Evolutionary conservation across 176 grass and related monocot genomes (phyloP), one percentile per base, ranked within the genome.

Genomic region (Zizania latifolia): DNA sequence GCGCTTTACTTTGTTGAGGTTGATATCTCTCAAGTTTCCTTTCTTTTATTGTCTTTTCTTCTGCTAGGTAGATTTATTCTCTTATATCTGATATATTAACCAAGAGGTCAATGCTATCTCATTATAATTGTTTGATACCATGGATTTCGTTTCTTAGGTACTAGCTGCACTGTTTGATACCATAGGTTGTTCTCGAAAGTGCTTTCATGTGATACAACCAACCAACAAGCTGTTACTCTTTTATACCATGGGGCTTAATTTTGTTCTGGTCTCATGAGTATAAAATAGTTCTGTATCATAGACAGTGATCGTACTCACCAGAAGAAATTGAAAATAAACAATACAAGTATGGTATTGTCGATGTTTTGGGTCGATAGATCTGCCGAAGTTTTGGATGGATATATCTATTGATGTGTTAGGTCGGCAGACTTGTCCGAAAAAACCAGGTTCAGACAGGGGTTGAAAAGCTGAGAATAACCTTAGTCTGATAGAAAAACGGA

Each of bases 1-100:
- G 87, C 90, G 50, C 93, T 92, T 84, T 97, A 93, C 75, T 97
- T 97, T 82, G 90, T 97, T 48, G 93, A 97, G 86, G 89, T 96
- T 69, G 32, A 71, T 86, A 68, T 29, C 55, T 64, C 27, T 61
- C 48, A 9, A 0, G 46, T 40, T 45, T 57, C 56, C n/a, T 45
- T 3, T 17, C 10, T 64, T 76, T 22, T 77, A 12, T 57, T 54
- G 40, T 57, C 9, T 17, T 16, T 14, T 64, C 53, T 15, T 36
- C 26, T 80, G 44, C 81, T 16, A 56, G n/a, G 34, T 45, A 22
- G 59, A 58, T 73, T 11, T 31, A 8, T 36, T 58, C 14, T 45
- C 36, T 68, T 80, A 26, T 23, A n/a, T n/a, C 6, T 21, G 19
- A 26, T 16, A 65, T 45, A 6, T 33, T 62, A 70, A 76, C 43